A percentile compares a stretch with the other conserved stretches of the same genome.
Evolutionary conservation across 768 basidiomycete species (phyloP).

Genomic region (Dioszegia hungarica): DNA sequence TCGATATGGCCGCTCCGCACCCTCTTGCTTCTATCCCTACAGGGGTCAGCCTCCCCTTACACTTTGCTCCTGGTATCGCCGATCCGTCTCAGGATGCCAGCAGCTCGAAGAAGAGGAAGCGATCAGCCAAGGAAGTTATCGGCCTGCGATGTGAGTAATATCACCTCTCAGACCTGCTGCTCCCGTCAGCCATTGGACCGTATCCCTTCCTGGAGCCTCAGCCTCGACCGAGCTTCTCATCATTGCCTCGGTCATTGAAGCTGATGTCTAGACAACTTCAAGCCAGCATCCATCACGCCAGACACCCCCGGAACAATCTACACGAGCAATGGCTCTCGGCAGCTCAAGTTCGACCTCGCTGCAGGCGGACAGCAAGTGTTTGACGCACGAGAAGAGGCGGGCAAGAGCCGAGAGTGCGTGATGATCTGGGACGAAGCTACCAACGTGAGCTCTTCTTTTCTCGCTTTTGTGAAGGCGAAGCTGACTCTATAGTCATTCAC

Average conservation of each 20-base stretch:
- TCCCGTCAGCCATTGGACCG: too few species aligned
- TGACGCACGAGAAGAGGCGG: constrained; percentile 31
- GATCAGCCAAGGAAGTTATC: constrained; percentile 9
- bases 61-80: background rate
- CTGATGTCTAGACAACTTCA: constrained; percentile 25
- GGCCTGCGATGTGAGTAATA: constrained; percentile 27
- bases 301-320: constrained; percentile 19
- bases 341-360: constrained; percentile 15
- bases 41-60: background rate
- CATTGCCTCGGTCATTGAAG: too few species aligned
- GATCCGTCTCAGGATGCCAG: background rate
- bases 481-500: constrained; percentile 21
- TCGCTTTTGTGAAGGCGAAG: background rate
- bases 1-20: background rate
- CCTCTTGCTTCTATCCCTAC: constrained; percentile 7
- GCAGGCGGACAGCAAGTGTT: constrained; percentile 33
- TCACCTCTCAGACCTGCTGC: background rate
- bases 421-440: constrained; percentile 25
- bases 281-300: constrained; percentile 32
- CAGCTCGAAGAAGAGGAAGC: constrained; percentile 6
- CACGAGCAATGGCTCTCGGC: background rate
- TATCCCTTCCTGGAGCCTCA: too few species aligned
- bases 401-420: constrained; percentile 35
- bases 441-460: constrained; percentile 17
- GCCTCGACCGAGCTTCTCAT: too few species aligned